Evolutionary conservation across 1,139 yeast genomes (phyloP).

Genomic region (Wickerhamiella infanticola): DNA sequence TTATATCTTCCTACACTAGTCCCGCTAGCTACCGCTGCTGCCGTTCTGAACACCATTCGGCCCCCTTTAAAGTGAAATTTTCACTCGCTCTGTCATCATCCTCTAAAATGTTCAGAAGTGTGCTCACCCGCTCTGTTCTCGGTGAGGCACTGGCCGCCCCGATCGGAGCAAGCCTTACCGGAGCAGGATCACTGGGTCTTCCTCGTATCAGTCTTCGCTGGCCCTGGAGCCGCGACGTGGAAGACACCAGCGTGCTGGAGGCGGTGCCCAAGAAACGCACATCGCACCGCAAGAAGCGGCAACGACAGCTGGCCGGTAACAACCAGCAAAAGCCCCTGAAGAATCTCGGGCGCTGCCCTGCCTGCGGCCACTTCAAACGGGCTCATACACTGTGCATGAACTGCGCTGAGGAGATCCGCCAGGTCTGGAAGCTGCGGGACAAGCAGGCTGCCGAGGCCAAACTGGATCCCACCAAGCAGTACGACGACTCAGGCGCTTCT

Average conservation of each 20-base stretch:
- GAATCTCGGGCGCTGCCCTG: slow-evolving; percentile 78
- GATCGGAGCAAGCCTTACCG: slow-evolving; percentile 8
- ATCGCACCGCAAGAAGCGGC: slow-evolving; percentile 74
- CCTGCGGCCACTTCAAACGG: slow-evolving; percentile 86
- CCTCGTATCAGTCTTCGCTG: slow-evolving; percentile 7
- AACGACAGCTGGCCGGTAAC: slow-evolving; percentile 65
- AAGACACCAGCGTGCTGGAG: slow-evolving; percentile 34
- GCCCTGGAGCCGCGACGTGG: slow-evolving; percentile 8
- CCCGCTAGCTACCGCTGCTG: too few species aligned
- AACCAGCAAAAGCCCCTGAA: slow-evolving; percentile 65
- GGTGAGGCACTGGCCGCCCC: slow-evolving; percentile 3
- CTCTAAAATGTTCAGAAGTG: slow-evolving; percentile 2
- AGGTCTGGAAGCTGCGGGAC: slow-evolving; percentile 45
- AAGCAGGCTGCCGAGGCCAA: slow-evolving; percentile 12
- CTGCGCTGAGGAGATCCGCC: slow-evolving; percentile 70
- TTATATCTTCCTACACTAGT: too few species aligned
- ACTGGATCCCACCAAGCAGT: slow-evolving; percentile 12
- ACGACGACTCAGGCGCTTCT: slow-evolving; percentile 46
- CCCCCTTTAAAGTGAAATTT: not conserved
- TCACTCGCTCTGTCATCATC: not conserved
- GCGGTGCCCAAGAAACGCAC: slow-evolving; percentile 94
- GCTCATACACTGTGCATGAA: slow-evolving; percentile 86
- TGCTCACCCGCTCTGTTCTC: slow-evolving; percentile 3
- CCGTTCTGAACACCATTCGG: too few species aligned
- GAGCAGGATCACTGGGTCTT: slow-evolving; percentile 1